Percentiles rank a stretch among this genome's conserved stretches.
phyloP scores from a whole-genome alignment of 2,329 filamentous ascomycete species.

The Helminthosporium solani region DNA sequence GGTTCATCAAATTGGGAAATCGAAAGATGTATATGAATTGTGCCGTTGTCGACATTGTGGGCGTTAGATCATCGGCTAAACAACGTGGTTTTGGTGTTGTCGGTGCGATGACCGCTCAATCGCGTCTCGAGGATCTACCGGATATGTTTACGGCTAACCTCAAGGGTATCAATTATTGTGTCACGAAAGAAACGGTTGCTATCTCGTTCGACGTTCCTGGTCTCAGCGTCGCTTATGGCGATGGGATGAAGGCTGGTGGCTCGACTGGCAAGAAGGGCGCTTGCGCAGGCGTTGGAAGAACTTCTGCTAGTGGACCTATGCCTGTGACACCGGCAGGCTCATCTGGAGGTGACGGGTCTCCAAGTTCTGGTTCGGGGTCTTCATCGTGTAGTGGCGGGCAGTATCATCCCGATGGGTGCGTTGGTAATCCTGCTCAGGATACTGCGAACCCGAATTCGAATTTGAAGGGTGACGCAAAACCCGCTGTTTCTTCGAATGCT shows the following conservation, averaged over 20 bases:
- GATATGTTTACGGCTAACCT: conserved; percentile 49
- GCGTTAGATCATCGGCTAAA: conserved; percentile 60
- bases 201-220: conserved; percentile 47
- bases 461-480: not conserved
- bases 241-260: conserved; percentile 27
- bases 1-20: conserved; percentile 72
- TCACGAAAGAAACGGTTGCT: conserved; percentile 40
- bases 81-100: not conserved
- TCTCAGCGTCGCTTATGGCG: conserved; percentile 42
- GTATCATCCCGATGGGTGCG: conserved; percentile 2
- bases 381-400: conserved; percentile 4
- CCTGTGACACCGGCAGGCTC: conserved; percentile 5
- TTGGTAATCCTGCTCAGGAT: not conserved
- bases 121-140: conserved; percentile 38
- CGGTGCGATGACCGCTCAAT: conserved; percentile 15
- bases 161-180: conserved; percentile 43
- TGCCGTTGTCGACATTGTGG: conserved; percentile 64
- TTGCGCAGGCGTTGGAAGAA: conserved; percentile 23
- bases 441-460: not conserved
- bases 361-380: not conserved
- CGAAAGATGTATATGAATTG: conserved; percentile 90
- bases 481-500: conserved; percentile 4
- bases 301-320: conserved; percentile 12
- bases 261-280: conserved; percentile 8
- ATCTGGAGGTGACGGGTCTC: not conserved